Conservation (phyloP, 306 rosid species). For the Castanea crenata region DNA sequence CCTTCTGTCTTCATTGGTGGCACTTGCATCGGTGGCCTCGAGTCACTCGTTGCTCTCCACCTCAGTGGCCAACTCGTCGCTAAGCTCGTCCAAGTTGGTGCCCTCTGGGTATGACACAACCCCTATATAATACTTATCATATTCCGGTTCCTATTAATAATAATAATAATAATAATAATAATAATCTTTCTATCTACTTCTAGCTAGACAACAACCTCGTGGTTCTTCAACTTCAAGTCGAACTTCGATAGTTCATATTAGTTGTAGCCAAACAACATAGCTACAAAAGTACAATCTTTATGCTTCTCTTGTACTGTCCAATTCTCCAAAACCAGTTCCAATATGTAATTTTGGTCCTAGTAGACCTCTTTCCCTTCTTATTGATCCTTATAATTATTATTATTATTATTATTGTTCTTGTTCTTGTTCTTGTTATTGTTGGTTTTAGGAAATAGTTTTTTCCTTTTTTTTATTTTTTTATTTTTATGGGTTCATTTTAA, state of each 20-base stretch:
- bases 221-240: too few species aligned
- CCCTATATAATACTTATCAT: too few species aligned
- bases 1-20: constrained; percentile 93
- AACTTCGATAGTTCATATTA: too few species aligned
- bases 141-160: too few species aligned
- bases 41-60: constrained; percentile 95
- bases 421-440: neutral
- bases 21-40: constrained; percentile 69
- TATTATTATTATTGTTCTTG: neutral
- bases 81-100: constrained; percentile 88
- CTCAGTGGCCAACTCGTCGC: constrained; percentile 89
- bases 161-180: too few species aligned
- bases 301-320: too few species aligned
- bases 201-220: too few species aligned
- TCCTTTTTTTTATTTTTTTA: neutral
- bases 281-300: too few species aligned
- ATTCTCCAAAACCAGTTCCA: too few species aligned
- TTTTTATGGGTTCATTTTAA: neutral
- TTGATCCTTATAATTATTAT: neutral
- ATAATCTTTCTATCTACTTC: too few species aligned
- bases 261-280: too few species aligned
- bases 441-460: constrained; percentile 1
- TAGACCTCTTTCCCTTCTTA: neutral
- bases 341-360: too few species aligned
- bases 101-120: constrained; percentile 55